Conservation (phyloP, 208 protist species). For the Acanthamoeba quina region DNA sequence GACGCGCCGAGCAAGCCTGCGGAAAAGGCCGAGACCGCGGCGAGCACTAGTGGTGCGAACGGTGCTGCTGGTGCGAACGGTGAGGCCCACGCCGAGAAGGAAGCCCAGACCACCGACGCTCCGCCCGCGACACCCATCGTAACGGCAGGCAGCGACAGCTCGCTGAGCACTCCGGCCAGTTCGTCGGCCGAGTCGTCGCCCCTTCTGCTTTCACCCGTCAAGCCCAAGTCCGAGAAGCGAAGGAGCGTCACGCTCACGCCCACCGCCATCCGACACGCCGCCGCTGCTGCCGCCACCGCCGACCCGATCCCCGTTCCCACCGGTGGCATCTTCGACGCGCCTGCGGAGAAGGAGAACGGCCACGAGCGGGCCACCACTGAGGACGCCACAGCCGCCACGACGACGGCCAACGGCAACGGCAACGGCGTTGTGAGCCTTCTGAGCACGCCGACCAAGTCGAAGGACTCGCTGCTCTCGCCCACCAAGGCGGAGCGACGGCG, state of each 20-base stretch:
- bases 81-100: too few relatives aligned
- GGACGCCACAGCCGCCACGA: not conserved
- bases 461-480: not conserved
- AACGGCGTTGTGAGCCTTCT: not conserved
- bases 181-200: not conserved
- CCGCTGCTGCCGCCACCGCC: not conserved
- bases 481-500: not conserved
- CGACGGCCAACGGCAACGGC: not conserved
- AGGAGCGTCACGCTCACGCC: conserved; percentile 14
- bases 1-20: not conserved
- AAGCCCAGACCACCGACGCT: too few relatives aligned
- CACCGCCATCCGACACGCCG: not conserved
- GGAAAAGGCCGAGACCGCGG: too few relatives aligned
- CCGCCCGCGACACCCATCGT: too few relatives aligned
- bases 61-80: too few relatives aligned
- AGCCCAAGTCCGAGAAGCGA: not conserved
- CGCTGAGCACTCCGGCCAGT: not conserved
- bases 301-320: not conserved
- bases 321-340: not conserved
- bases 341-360: not conserved
- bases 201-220: not conserved
- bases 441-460: not conserved
- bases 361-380: not conserved
- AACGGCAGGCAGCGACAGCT: too few relatives aligned
- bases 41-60: too few relatives aligned